Base-by-base conservation (phyloP, 202 grass and related monocot species). In the Musa balbisiana region DNA sequence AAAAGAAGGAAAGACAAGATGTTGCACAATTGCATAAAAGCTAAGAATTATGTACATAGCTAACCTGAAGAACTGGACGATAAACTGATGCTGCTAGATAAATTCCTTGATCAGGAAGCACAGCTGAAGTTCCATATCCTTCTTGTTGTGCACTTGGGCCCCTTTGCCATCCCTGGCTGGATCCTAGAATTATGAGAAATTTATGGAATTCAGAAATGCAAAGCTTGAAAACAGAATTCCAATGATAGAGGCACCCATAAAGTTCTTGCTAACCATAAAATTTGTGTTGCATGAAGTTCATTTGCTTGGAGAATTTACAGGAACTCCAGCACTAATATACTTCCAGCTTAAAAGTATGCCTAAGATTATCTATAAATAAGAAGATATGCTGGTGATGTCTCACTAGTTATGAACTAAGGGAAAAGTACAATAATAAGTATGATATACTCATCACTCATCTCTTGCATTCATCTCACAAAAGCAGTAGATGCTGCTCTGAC, bases 91-190 rank as follows among this genome's bases (percentile, higher is more conserved):
- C 94, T 0, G 90, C 94, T 78, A 93, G 83, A 83, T 93, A 93
- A 86, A 98, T 93, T 80, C 94, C 94, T 91, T 93, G 94, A 80
- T 93, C 94, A 82, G 90, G 88, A 83, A 98, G 84, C 54, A 98
- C 80, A 76, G 62, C 83, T 78, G 81, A 75, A 84, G 94, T 93
- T 86, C 94, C 94, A 87, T 98, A 98, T 67, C 94, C 94, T 98
- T 98, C 94, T 69, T 98, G 84, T 73, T 92, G 86, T 52, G 84
- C 82, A 82, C 81, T 85, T 83, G 84, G 79, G 72, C 82, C 89
- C 86, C 90, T 93, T 86, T 87, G 83, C 94, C 94, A 98, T 80
- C 88, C 94, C 87, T 98, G 94, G 43, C 84, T 87, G 81, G 62
- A 50, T 64, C 80, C 50, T 81, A 84, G 69, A 74, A 92, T 86